Evolutionary conservation across 306 rosid genomes (phyloP), one percentile per base, ranked within the genome.

Genomic region (Vigna angularis): DNA sequence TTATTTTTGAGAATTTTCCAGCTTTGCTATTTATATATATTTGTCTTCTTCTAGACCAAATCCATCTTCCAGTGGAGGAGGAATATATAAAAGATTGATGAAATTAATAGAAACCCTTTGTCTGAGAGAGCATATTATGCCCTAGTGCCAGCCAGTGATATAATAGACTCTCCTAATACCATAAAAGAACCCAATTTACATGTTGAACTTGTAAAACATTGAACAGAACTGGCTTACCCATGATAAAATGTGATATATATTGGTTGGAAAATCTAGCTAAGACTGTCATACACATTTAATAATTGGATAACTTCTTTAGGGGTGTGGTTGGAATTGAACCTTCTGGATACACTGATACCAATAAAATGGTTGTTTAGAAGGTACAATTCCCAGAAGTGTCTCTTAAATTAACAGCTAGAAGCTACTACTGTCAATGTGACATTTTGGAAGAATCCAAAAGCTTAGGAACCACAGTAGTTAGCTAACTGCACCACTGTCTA

Each of bases 71-170:
- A 6, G 32, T 14, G 20, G 42, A 13, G 12, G 42, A 28, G 30
- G 17, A 59, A 6, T 28, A 26, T 61, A 3, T 13, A 11, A 26
- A 58, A 24, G 18, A 24, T 57, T 61, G 47, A 63, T 24, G 4
- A 63, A 36, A n/a, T 26, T 26, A 26, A 3, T 6, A 12, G 7
- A 32, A 34, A 61, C 14, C 34, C 15, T 36, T 26, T 3, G 48
- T 30, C 34, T 63, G 26, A 16, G 48, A 36, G 15, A 63, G 28
- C 69, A 63, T 16, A 63, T 36, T 36, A 63, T 63, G 69, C 69
- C 69, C 69, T 63, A 63, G 69, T 63, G 26, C 7, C 45, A 30
- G 24, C 15, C 13, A 62, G 68, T 11, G 2, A 15, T 59, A 5
- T 0, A 28, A 13, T 17, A 28, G 4, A 59, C 18, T 45, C 49